Base-by-base conservation (phyloP, 2,329 filamentous ascomycete species). In the Cryoendolithus antarcticus region DNA sequence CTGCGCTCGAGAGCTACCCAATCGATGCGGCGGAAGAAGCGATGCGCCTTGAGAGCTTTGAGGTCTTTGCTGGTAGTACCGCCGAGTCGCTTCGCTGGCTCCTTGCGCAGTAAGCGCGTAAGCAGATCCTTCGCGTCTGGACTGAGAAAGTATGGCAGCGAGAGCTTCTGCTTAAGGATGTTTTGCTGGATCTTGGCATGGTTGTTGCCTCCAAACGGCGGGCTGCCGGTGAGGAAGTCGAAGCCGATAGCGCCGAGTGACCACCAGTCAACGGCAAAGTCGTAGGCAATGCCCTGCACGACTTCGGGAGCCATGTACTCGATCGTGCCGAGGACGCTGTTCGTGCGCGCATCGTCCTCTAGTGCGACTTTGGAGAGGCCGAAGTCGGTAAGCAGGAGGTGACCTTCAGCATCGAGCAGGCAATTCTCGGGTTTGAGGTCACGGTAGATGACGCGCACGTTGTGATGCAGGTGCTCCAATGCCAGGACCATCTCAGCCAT, bases 301-400 rank as follows among this genome's bases (percentile, higher is more conserved):
- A 98, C 83, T 63, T 98, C 91, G 1, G 91, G 91, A 0, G 91
- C 93, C 91, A 98, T 98, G 71, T 98, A 98, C 60, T 96, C 91
- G 42, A 95, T 81, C 0, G 91, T 98, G 37, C 91, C 91, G 7
- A 95, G 76, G 48, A 95, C 82, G 32, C 86, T 94, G 62, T 86
- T 85, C 70, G 89, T 95, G 27, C 70, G 71, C 47, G 71, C 71
- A 40, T 74, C 72, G 39, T 75, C 77, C 42, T 86, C 80, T 10
- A 91, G 73, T 1, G 88, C 80, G 27, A 96, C 91, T 63, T 98
- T 98, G 64, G 85, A 93, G 11, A 98, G 74, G 4, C 91, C 91
- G 59, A 98, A 98, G 61, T 98, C 93, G 1, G 93, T 96, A 21
- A 98, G 73, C 4, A 98, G 75, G 1, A 98, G 74, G 58, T 98